A percentile compares a stretch with the other conserved stretches of the same genome.
Evolutionary conservation across 2,329 filamentous ascomycete species (phyloP).

Genomic region (Davidsoniella neocaledoniae): DNA sequence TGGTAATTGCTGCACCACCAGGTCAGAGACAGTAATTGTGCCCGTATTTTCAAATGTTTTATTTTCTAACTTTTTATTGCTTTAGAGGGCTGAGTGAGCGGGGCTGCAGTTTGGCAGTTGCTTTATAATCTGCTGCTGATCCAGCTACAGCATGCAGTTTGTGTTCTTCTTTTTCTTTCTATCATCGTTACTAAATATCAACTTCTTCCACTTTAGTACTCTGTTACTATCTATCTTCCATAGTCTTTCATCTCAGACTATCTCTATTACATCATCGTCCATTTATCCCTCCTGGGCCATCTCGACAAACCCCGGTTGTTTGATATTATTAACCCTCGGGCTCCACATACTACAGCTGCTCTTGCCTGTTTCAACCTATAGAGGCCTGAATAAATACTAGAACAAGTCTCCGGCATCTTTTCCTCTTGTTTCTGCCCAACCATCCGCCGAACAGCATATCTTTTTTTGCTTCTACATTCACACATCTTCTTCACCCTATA

Average conservation of each 20-base stretch:
- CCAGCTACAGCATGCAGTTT: not conserved
- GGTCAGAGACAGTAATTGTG: too few relatives aligned
- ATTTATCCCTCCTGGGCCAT: not conserved
- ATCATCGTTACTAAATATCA: not conserved
- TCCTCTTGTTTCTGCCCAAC: not conserved
- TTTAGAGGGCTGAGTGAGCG: too few relatives aligned
- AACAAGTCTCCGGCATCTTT: not conserved
- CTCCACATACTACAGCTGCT: too few relatives aligned
- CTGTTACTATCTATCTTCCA: not conserved
- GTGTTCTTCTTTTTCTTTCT: constrained; percentile 1
- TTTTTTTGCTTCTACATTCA: not conserved
- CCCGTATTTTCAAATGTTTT: too few relatives aligned
- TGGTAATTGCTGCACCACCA: too few relatives aligned
- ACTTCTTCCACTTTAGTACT: not conserved
- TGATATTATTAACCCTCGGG: too few relatives aligned
- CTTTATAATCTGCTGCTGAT: too few relatives aligned
- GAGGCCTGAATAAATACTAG: too few relatives aligned
- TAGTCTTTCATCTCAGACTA: not conserved
- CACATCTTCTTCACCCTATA: not conserved
- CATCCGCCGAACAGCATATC: not conserved
- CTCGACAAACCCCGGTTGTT: not conserved
- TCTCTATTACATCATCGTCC: not conserved
- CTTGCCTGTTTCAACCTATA: not conserved
- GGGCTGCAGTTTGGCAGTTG: too few relatives aligned
- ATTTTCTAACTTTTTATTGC: too few relatives aligned